These are phyloP conservation scores for Ustilago tritici DNA, from an alignment of 1,284 basidiomycete species.

Conservation along the genomic window DNA sequence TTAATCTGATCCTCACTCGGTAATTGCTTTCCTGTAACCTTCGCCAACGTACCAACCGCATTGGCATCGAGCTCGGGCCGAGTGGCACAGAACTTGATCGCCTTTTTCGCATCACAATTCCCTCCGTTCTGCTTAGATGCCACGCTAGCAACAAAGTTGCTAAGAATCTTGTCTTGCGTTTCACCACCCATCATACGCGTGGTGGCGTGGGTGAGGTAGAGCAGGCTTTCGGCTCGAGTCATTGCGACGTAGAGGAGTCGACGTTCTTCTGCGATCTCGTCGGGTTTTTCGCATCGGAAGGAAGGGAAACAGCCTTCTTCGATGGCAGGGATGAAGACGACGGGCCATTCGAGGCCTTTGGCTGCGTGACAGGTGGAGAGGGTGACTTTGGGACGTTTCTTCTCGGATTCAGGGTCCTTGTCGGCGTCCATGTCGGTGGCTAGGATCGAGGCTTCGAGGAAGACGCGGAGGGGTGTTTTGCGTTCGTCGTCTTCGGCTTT, in stretches of 20 bases:
- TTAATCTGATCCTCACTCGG: slow-evolving; percentile 19
- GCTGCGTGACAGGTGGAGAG: slow-evolving; percentile 89
- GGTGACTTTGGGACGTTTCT: slow-evolving; percentile 78
- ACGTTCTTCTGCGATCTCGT: slow-evolving; percentile 84
- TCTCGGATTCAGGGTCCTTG: slow-evolving; percentile 70
- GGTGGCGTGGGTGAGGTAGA: slow-evolving; percentile 75
- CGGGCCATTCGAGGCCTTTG: slow-evolving; percentile 92
- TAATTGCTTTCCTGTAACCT: slow-evolving; percentile 25
- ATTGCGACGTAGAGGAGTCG: slow-evolving; percentile 90
- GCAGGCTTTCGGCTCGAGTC: slow-evolving; percentile 83
- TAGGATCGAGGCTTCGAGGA: slow-evolving; percentile 85
- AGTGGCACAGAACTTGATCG: slow-evolving; percentile 31
- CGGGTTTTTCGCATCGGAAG: slow-evolving; percentile 75
- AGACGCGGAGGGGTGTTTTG: slow-evolving; percentile 76
- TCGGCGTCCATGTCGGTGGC: slow-evolving; percentile 79
- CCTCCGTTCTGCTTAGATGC: slow-evolving; percentile 31
- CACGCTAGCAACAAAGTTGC: slow-evolving; percentile 44
- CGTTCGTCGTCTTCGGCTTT: slow-evolving; percentile 48
- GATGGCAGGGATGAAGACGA: slow-evolving; percentile 77
- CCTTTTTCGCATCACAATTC: slow-evolving; percentile 21
- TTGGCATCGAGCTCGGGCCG: slow-evolving; percentile 30
- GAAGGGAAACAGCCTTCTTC: slow-evolving; percentile 85
- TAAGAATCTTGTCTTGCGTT: slow-evolving; percentile 39
- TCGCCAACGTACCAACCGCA: slow-evolving; percentile 21
- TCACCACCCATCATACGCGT: slow-evolving; percentile 53